A percentile compares a stretch with the other conserved stretches of the same genome.
These are phyloP conservation scores for Cryptosporidium ubiquitum DNA, from an alignment of 169 alveolate genomes.

Conservation along the genomic window DNA sequence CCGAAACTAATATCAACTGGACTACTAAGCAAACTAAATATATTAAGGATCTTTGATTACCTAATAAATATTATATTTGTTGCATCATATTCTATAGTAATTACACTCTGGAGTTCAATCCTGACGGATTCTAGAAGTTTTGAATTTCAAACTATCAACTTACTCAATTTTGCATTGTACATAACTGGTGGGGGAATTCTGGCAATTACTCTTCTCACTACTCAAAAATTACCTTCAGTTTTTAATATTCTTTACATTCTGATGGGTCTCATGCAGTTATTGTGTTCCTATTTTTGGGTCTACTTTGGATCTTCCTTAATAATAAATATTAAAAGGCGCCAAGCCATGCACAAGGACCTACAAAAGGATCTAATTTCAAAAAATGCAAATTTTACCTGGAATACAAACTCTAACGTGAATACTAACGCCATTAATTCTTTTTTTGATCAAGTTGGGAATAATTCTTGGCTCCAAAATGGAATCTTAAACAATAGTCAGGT, in stretches of 20 bases:
- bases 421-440: neutral
- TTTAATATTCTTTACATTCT: neutral
- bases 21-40: neutral
- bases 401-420: neutral
- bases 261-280: neutral
- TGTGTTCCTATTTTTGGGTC: conserved; percentile 26
- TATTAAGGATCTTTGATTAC: conserved; percentile 23
- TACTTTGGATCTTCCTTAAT: conserved; percentile 10
- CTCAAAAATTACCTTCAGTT: too few species aligned
- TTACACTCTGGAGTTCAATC: conserved; percentile 44
- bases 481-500: neutral
- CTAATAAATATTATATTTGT: conserved; percentile 8
- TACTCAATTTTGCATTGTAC: conserved; percentile 11
- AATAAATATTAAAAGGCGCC: conserved; percentile 35
- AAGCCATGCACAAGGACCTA: conserved; percentile 3
- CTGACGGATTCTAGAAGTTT: neutral
- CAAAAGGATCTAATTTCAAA: neutral
- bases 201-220: neutral
- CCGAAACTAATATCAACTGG: neutral
- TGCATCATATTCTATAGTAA: conserved; percentile 41
- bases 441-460: neutral
- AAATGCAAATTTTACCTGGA: neutral
- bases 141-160: neutral
- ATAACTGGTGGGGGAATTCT: neutral
- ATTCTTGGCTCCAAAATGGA: neutral